Evolutionary conservation across 495 filamentous ascomycete species (phyloP), one percentile per base, ranked within the genome.

Genomic region (Penicillium robsamsonii): DNA sequence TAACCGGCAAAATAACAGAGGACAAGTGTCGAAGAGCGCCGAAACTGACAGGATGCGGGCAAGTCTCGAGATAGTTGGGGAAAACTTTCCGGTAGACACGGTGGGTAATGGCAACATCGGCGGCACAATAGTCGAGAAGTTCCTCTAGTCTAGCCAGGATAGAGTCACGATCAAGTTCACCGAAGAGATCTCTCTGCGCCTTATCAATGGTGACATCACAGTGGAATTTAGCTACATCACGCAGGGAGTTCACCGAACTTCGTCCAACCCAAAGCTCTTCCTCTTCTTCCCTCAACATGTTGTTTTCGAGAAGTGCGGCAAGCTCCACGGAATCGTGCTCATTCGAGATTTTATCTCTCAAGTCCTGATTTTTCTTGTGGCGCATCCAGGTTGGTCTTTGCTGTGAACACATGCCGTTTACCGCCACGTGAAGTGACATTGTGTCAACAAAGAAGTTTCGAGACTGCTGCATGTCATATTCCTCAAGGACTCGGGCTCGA

Each of bases 361-460:
- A 63, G 60, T 96, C 92, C 60, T 86, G 83, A 58, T 85, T 88
- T 67, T 99, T 99, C 63, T 89, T 87, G 64, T 95, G 88, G 59
- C 91, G 94, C 86, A 96, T 89, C 94, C 94, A 99, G 1, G 90
- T 94, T 9, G 94, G 94, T 48, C 94, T 81, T 70, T 99, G 94
- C 52, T 88, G 88, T 10, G 94, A 97, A 67, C 94, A 99, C 94
- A 99, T 99, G 30, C 94, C 94, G 64, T 99, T 99, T 9, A 96
- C 92, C 12, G 94, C 94, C 8, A 97, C 92, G 67, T 99, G 94
- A 48, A 99, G 78, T 9, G 92, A 96, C 94, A 99, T 99, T 3
- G 94, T 99, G 75, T 99, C 94, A 25, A 99, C 69, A 64, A 96
- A 99, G 41, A 83, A 90, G 60, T 90, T 97, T 49, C 83, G 84